These are phyloP conservation scores for Metschnikowia cubensis DNA, from an alignment of 805 yeast genomes.

Conservation along the genomic window DNA sequence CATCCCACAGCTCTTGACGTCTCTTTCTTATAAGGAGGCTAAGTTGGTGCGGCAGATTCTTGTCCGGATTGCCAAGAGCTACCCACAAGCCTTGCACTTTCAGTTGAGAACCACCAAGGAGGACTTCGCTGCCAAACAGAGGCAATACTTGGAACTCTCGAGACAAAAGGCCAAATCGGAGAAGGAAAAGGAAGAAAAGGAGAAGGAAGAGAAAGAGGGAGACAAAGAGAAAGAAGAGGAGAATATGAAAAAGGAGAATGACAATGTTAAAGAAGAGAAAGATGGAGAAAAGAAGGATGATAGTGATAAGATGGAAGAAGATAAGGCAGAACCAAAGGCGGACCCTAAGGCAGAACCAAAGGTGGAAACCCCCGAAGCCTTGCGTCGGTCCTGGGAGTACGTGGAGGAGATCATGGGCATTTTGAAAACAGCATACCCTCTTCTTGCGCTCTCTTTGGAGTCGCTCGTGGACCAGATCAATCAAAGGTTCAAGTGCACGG, in stretches of 20 bases:
- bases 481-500: constrained; percentile 87
- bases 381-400: constrained; percentile 86
- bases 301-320: constrained; percentile 2
- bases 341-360: background rate
- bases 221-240: constrained; percentile 1
- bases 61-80: constrained; percentile 89
- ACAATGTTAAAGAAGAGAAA: background rate
- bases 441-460: constrained; percentile 87
- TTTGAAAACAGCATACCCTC: constrained; percentile 92
- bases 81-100: constrained; percentile 96
- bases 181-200: background rate
- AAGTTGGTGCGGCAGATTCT: constrained; percentile 81
- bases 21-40: constrained; percentile 89
- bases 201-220: background rate
- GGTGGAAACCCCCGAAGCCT: constrained; percentile 10
- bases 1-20: constrained; percentile 88
- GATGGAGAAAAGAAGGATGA: constrained; percentile 3
- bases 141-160: constrained; percentile 52
- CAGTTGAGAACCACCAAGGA: constrained; percentile 93
- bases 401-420: constrained; percentile 91
- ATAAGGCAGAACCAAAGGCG: background rate
- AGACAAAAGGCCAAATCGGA: constrained; percentile 17
- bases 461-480: constrained; percentile 93
- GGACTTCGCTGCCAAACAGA: constrained; percentile 82
- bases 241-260: background rate